Evolutionary conservation across 768 basidiomycete genomes (phyloP), one percentile per base, ranked within the genome.

Genomic region (Termitomyces sp.): DNA sequence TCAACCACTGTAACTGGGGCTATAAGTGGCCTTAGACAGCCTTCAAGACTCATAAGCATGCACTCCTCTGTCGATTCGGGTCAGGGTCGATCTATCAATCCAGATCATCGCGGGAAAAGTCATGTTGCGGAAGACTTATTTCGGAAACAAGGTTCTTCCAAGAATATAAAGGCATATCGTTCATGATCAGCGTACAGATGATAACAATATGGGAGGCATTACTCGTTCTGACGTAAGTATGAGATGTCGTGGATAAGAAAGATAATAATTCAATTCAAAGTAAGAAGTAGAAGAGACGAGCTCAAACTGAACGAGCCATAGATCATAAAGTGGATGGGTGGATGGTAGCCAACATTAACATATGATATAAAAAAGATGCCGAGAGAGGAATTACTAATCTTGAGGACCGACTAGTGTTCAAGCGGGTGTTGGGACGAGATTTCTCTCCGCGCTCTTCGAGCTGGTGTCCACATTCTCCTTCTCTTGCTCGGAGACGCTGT

Each of bases 381-480:
- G 44, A 31, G 36, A 24, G 12, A 15, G 45, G 6, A 12, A 3
- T 24, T 11, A 22, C 36, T 24, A 3, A 22, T 27, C 15, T 31
- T 52, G 34, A 46, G 30, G 5, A 37, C 4, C 4, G 27, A 18
- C 7, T 11, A 6, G 52, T 6, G 33, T 20, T 69, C 58, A 70
- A 48, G 70, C 70, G 55, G 71, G 70, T n/a, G 65, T 64, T 30
- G 75, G 72, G 59, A 76, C 63, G 67, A 69, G 20, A 54, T 65
- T 75, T 57, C 71, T 70, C 59, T 67, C 69, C 9, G 67, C 59
- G 37, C 70, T 68, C 59, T 67, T 69, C 8, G 67, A 63, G 37
- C 49, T 61, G 18, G 60, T 65, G 51, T 75, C 74, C 56, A 81
- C 67, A 62, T 87, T 87, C 72, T 86, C 85, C 72, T 86, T 87